Evolutionary conservation across 2,329 filamentous ascomycete species (phyloP).

Genomic region (Cladosporium sp.): DNA sequence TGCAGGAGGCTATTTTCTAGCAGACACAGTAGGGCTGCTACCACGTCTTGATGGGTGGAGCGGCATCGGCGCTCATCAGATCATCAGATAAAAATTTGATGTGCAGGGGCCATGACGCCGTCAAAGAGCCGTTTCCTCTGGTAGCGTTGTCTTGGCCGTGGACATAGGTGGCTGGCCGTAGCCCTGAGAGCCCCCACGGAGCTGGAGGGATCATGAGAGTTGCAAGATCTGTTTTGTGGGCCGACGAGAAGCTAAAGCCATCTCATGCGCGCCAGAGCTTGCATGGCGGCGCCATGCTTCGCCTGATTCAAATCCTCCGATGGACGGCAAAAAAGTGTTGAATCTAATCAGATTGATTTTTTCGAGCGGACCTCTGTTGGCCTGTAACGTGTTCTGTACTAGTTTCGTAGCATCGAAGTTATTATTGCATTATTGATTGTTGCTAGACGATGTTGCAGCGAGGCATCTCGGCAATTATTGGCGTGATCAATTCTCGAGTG

Average conservation of each 20-base stretch:
- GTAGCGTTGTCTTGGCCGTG: constrained; percentile 8
- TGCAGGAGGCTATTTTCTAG: neutral
- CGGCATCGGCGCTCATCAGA: constrained; percentile 12
- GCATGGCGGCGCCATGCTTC: constrained; percentile 8
- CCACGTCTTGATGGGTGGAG: neutral
- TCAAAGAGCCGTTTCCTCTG: neutral
- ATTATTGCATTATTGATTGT: neutral
- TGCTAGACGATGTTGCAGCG: neutral
- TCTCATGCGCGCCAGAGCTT: neutral
- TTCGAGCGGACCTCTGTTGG: neutral
- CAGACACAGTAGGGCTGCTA: neutral
- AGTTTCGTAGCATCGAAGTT: neutral
- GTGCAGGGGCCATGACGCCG: neutral
- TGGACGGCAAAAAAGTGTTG: constrained; percentile 1
- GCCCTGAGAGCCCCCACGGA: neutral
- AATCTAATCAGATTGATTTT: constrained; percentile 7
- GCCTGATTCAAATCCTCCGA: neutral
- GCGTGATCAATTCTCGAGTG: neutral
- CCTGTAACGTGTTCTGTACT: neutral
- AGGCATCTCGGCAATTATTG: neutral
- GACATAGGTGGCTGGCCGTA: neutral
- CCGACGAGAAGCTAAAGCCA: neutral
- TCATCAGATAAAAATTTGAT: constrained; percentile 12
- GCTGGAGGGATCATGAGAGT: neutral
- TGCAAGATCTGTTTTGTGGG: neutral